Evolutionary conservation across 441 rosid genomes (phyloP).

Genomic region (Adansonia grandidieri): DNA sequence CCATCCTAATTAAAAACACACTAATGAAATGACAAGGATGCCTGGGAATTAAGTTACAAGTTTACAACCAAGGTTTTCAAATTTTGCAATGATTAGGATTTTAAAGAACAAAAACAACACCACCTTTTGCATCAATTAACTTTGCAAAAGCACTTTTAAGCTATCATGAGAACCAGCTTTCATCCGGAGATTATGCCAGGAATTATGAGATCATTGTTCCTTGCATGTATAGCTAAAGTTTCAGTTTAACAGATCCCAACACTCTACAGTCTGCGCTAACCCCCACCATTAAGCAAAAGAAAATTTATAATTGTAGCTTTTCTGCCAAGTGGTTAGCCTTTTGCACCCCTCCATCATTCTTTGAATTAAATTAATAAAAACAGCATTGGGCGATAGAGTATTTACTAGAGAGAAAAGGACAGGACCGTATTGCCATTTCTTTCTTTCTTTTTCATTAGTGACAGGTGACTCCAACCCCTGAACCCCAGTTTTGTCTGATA

Average conservation of each 20-base stretch:
- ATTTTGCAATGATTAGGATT: not conserved
- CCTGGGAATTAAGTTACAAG: not conserved
- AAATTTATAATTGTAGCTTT: not conserved
- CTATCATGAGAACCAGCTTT: not conserved
- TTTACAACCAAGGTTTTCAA: not conserved
- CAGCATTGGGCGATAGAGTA: constrained; percentile 8
- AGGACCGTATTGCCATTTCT: constrained; percentile 22
- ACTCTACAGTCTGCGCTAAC: not conserved
- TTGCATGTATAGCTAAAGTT: not conserved
- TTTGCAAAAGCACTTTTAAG: constrained; percentile 18
- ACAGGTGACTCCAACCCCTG: constrained; percentile 22
- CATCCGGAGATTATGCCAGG: constrained; percentile 30
- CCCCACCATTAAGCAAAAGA: not conserved
- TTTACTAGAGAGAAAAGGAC: constrained; percentile 36
- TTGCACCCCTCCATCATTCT: not conserved
- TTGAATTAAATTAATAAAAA: constrained; percentile 7
- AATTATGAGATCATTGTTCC: constrained; percentile 26
- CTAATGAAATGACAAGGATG: constrained; percentile 2
- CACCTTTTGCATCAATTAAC: constrained; percentile 5
- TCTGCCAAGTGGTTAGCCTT: not conserved
- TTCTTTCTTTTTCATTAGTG: constrained; percentile 18
- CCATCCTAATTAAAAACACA: not conserved
- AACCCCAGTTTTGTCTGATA: constrained; percentile 25
- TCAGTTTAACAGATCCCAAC: constrained; percentile 11
- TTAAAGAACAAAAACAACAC: not conserved